phyloP scores from a whole-genome alignment of 306 rosid genomes.

The Prunus persica region Prunus_persica_NCBIv2 NC_034015.1:11985501-11986000 shows the following conservation, averaged over 20 bases:
- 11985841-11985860: slow-evolving; percentile 23
- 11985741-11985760: slow-evolving; percentile 63
- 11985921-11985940: slow-evolving; percentile 9
- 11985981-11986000: slow-evolving; percentile 9
- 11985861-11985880: slow-evolving; percentile 4
- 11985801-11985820: slow-evolving; percentile 33
- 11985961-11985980: slow-evolving; percentile 19
- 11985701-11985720: slow-evolving; percentile 63
- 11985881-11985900: slow-evolving; percentile 34
- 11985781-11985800: slow-evolving; percentile 24
- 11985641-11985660: slow-evolving; percentile 73
- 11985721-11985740: slow-evolving; percentile 88
- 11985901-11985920: slow-evolving; percentile 30
- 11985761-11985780: slow-evolving; percentile 31
- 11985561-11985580: slow-evolving; percentile 86
- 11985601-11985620: slow-evolving; percentile 89
- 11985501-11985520: slow-evolving; percentile 80
- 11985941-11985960: not conserved
- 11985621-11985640: slow-evolving; percentile 82
- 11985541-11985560: slow-evolving; percentile 81
- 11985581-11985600: slow-evolving; percentile 76
- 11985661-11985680: slow-evolving; percentile 72
- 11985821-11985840: slow-evolving; percentile 41
- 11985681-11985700: slow-evolving; percentile 70
- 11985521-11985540: slow-evolving; percentile 83